These are phyloP conservation scores for Pezicula neosporulosa DNA, from an alignment of 2,329 filamentous ascomycete genomes.

Conservation along the genomic window DNA sequence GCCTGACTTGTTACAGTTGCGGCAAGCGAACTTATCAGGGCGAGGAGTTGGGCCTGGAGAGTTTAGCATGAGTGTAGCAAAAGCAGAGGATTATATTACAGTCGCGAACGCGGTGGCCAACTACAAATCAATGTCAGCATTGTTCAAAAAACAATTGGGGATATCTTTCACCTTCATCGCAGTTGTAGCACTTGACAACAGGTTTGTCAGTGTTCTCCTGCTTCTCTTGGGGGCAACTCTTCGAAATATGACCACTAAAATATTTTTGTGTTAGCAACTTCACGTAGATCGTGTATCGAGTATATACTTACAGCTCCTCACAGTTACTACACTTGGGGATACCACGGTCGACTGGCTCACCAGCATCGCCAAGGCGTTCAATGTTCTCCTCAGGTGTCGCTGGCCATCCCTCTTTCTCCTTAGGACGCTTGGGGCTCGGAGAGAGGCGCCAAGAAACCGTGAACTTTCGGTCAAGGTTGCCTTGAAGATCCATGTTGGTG, in stretches of 20 bases:
- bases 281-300: no score
- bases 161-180: conserved; percentile 35
- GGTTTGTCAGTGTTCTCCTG: conserved; percentile 40
- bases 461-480: conserved; percentile 62
- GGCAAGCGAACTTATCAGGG: conserved; percentile 62
- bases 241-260: conserved; percentile 53
- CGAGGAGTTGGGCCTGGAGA: conserved; percentile 50
- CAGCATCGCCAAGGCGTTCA: conserved; percentile 61
- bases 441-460: conserved; percentile 60
- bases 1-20: conserved; percentile 55
- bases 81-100: conserved; percentile 41
- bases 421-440: conserved; percentile 52
- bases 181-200: conserved; percentile 62
- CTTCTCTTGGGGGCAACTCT: conserved; percentile 57
- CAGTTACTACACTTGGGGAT: conserved; percentile 62
- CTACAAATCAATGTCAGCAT: conserved; percentile 8
- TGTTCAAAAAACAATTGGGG: conserved; percentile 42
- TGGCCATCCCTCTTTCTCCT: conserved; percentile 60
- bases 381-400: conserved; percentile 55
- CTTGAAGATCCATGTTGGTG: conserved; percentile 71
- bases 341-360: conserved; percentile 57
- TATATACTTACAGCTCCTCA: conserved; percentile 12
- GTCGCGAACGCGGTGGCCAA: conserved; percentile 46
- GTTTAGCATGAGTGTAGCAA: background rate
- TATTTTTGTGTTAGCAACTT: background rate